Base-by-base conservation (phyloP, 2,329 filamentous ascomycete genomes). In the Aspergillus cejpii region DNA sequence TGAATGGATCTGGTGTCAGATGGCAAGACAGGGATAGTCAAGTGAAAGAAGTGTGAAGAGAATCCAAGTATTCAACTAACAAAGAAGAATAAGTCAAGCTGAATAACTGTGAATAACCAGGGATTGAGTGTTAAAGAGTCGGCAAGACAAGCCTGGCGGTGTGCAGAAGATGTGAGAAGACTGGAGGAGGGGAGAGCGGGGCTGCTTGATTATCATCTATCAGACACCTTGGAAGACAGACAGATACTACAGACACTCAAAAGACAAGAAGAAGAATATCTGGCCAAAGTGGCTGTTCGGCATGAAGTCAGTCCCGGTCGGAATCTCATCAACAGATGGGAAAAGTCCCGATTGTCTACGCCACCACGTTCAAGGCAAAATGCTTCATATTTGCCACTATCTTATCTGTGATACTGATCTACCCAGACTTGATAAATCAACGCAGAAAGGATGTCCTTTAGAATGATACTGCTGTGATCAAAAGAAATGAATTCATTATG, bases 111-210 rank as follows among this genome's bases (percentile, higher is more conserved):
- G 28, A 31, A n/a, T n/a, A n/a, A n/a, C n/a, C n/a, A n/a, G n/a
- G n/a, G n/a, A n/a, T n/a, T n/a, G n/a, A n/a, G n/a, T n/a, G n/a
- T n/a, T n/a, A n/a, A n/a, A n/a, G n/a, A n/a, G n/a, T n/a, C n/a
- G n/a, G 19, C 17, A 33, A 14, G 34, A 36, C 17, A 45, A 55
- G 47, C 51, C 48, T 49, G 53, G 17, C 31, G 15, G 31, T 34
- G 31, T 34, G 15, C 31, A 34, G 31, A 34, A 14, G 6, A 14
- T 17, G 31, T 53, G 41, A 50, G 36, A 31, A 42, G 52, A 38
- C 50, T 47, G 47, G 48, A 38, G 11, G 43, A 37, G 43, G 42
- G 31, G 31, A 15, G 17, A 34, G 31, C 31, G 31, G 31, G 31
- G 31, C 31, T 20, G 3, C 15, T 24, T 24, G 23, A 24, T 8